These are phyloP conservation scores for Articulospora tetracladia DNA, from an alignment of 495 filamentous ascomycete genomes.

Conservation along the genomic window DNA sequence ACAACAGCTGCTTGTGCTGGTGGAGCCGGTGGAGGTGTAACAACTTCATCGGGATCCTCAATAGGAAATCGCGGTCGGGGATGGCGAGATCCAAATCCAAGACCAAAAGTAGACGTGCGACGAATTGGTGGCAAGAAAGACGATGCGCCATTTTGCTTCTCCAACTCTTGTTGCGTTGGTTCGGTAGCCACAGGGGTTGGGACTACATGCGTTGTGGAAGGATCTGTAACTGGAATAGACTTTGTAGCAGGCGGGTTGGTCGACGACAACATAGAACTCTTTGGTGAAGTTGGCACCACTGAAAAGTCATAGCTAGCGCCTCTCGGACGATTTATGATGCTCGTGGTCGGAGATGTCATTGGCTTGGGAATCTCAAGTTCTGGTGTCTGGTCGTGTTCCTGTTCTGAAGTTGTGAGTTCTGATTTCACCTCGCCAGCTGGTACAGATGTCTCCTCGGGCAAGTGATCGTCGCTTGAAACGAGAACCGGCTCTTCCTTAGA, in stretches of 20 bases:
- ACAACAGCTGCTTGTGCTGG: neutral
- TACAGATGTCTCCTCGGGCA: neutral
- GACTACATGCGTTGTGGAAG: neutral
- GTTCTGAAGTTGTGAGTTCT: neutral
- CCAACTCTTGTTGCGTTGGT: neutral
- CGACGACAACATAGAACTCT: constrained; percentile 1
- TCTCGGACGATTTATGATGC: constrained; percentile 19
- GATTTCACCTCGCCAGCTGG: neutral
- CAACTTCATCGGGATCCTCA: constrained; percentile 23
- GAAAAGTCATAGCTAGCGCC: constrained; percentile 9
- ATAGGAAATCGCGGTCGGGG: constrained; percentile 22
- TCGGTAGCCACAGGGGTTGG: neutral
- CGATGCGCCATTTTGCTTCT: constrained; percentile 20
- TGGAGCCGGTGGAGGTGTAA: neutral
- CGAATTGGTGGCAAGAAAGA: constrained; percentile 48
- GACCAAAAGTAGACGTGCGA: constrained; percentile 45
- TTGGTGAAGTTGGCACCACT: constrained; percentile 18
- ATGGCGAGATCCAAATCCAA: constrained; percentile 30
- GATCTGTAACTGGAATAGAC: neutral
- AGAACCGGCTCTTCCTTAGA: neutral
- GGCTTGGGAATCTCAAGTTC: neutral
- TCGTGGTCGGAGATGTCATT: constrained; percentile 1
- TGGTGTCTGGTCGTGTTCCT: neutral
- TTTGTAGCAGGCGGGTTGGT: neutral
- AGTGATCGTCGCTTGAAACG: neutral